Evolutionary conservation across 1,284 basidiomycete genomes (phyloP).

Genomic region (Moniliella sp.): DNA sequence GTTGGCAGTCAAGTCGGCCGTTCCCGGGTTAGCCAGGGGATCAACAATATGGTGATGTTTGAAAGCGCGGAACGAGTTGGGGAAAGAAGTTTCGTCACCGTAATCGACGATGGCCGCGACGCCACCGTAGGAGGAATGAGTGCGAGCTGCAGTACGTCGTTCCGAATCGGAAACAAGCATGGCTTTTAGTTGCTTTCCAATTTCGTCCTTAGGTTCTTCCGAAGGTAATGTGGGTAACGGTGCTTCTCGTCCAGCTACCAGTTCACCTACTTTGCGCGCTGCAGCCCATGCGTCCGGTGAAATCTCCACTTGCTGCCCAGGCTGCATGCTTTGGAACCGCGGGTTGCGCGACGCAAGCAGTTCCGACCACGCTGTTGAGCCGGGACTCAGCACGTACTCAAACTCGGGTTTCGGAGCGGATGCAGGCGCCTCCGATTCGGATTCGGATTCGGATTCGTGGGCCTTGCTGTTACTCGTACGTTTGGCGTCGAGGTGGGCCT

Average conservation of each 20-base stretch:
- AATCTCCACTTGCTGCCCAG: conserved; percentile 27
- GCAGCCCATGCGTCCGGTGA: conserved; percentile 23
- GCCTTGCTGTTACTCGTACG: not conserved
- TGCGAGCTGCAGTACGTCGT: too few species aligned
- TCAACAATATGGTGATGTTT: conserved; percentile 65
- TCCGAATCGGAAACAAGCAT: too few species aligned
- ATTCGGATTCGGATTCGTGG: conserved; percentile 1
- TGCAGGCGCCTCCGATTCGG: too few species aligned
- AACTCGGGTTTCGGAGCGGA: too few species aligned
- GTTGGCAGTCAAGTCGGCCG: conserved; percentile 77
- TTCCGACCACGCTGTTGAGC: conserved; percentile 46
- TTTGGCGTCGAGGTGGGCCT: conserved; percentile 5
- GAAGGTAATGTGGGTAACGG: not conserved
- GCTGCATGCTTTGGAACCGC: conserved; percentile 13
- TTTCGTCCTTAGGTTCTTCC: too few species aligned
- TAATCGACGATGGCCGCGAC: conserved; percentile 76
- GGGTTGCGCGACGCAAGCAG: conserved; percentile 35
- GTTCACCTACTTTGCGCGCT: conserved; percentile 18
- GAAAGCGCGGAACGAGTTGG: too few species aligned
- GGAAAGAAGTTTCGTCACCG: conserved; percentile 51
- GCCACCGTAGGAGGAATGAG: conserved; percentile 46
- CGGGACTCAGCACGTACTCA: conserved; percentile 47
- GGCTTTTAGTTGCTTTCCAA: too few species aligned
- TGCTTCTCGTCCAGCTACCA: conserved; percentile 16
- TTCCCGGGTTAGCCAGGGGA: conserved; percentile 63